Evolutionary conservation across 345 rosid species (phyloP).

Genomic region (Arabidopsis thaliana): TAIR10.1 NC_003075.7:14571001-14571500

Average conservation of each 20-base stretch:
- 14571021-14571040: constrained; percentile 95
- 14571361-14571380: constrained; percentile 77
- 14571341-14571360: constrained; percentile 94
- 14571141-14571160: constrained; percentile 69
- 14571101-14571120: constrained; percentile 58
- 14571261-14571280: constrained; percentile 73
- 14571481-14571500: constrained; percentile 76
- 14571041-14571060: constrained; percentile 76
- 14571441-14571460: constrained; percentile 5
- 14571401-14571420: constrained; percentile 45
- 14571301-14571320: constrained; percentile 91
- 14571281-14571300: constrained; percentile 85
- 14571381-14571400: constrained; percentile 97
- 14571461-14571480: constrained; percentile 36
- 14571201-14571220: constrained; percentile 13
- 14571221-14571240: constrained; percentile 27
- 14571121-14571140: constrained; percentile 72
- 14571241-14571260: constrained; percentile 15
- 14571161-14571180: constrained; percentile 94
- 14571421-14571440: not conserved
- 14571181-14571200: constrained; percentile 18
- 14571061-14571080: constrained; percentile 70
- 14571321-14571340: constrained; percentile 78
- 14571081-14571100: constrained; percentile 76
- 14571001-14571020: constrained; percentile 91